A percentile compares a stretch with the other conserved stretches of the same genome.
phyloP scores from a whole-genome alignment of 805 yeast genomes.

The Tetrapisispora pingtungensis region DNA sequence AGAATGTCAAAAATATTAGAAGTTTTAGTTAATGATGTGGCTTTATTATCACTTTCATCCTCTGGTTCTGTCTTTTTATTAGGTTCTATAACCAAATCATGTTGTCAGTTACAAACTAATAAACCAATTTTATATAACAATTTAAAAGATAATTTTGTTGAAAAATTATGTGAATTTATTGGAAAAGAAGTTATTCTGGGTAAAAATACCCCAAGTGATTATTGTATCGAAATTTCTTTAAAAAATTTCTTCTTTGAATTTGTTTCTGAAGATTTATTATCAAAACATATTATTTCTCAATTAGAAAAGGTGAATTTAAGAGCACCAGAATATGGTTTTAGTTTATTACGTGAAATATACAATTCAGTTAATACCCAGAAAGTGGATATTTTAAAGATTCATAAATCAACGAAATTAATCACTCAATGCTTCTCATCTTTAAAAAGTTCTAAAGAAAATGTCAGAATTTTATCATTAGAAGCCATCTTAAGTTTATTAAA shows the following conservation, averaged over 20 bases:
- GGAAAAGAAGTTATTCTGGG: conserved; percentile 36
- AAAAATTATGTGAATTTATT: conserved; percentile 20
- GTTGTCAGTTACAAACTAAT: conserved; percentile 14
- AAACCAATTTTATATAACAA: conserved; percentile 15
- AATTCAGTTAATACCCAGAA: conserved; percentile 20
- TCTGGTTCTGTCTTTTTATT: conserved; percentile 30
- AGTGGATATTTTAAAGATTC: conserved; percentile 35
- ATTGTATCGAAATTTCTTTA: conserved; percentile 35
- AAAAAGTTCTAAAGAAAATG: conserved; percentile 61
- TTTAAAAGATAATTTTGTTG: conserved; percentile 14
- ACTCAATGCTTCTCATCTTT: conserved; percentile 44
- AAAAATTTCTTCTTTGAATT: conserved; percentile 36
- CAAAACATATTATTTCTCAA: conserved; percentile 40
- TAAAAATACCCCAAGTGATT: conserved; percentile 35
- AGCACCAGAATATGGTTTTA: conserved; percentile 64
- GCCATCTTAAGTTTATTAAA: conserved; percentile 23
- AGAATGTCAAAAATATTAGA: neutral
- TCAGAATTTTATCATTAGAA: conserved; percentile 41
- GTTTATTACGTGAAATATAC: conserved; percentile 42
- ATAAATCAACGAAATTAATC: conserved; percentile 40
- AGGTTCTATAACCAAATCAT: conserved; percentile 30
- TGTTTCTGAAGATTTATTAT: conserved; percentile 33
- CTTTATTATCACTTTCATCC: conserved; percentile 23
- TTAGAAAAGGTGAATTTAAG: conserved; percentile 68
- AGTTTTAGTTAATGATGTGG: conserved; percentile 7